phyloP scores from a whole-genome alignment of 2,329 filamentous ascomycete species.

The Aspergillus sp. region DNA sequence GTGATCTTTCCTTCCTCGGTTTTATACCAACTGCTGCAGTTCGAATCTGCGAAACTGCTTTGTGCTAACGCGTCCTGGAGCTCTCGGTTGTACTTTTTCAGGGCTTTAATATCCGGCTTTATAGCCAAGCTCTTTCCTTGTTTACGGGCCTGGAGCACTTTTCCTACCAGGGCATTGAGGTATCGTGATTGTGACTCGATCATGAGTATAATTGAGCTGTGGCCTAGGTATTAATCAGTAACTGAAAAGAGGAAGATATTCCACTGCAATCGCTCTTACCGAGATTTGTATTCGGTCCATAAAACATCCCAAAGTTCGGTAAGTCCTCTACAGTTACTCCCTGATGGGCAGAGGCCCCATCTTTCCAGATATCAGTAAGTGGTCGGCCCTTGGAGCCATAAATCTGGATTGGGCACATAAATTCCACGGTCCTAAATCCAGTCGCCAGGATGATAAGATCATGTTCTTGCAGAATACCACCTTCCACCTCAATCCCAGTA shows the following conservation, averaged over 20 bases:
- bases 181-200: constrained; percentile 59
- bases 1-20: constrained; percentile 54
- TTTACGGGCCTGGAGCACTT: constrained; percentile 49
- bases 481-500: constrained; percentile 50
- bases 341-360: constrained; percentile 52
- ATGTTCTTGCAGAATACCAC: constrained; percentile 43
- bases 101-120: constrained; percentile 40
- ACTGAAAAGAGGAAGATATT: not conserved
- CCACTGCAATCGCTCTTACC: constrained; percentile 16
- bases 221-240: constrained; percentile 33
- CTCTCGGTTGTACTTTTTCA: constrained; percentile 48
- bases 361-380: constrained; percentile 53
- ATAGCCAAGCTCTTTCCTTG: constrained; percentile 44
- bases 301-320: constrained; percentile 59
- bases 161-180: constrained; percentile 50
- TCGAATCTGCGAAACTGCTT: constrained; percentile 54
- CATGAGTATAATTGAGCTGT: constrained; percentile 61
- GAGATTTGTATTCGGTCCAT: constrained; percentile 58
- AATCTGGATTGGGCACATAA: constrained; percentile 58
- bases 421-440: constrained; percentile 59
- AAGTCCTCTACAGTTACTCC: constrained; percentile 53
- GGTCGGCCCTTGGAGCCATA: constrained; percentile 45
- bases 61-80: constrained; percentile 48
- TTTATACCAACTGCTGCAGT: constrained; percentile 59
- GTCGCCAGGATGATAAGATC: constrained; percentile 61